These are phyloP conservation scores for Cicer judaicum DNA, from an alignment of 306 rosid species.

Conservation along the genomic window DNA sequence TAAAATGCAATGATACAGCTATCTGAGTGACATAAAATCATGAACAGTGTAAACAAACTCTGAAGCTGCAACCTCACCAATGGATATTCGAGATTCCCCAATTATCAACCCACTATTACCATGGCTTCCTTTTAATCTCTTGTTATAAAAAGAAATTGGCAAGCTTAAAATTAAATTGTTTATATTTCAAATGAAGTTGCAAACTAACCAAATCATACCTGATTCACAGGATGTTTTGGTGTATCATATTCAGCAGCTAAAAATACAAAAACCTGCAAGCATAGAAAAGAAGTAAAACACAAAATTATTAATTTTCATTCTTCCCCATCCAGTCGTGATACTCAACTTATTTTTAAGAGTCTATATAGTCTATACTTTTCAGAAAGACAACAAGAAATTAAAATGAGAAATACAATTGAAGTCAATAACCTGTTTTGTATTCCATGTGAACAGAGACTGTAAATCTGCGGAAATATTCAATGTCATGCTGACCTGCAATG, in stretches of 20 bases:
- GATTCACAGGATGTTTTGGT: constrained; percentile 80
- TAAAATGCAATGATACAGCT: constrained; percentile 24
- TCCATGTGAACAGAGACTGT: constrained; percentile 96
- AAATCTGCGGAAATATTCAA: constrained; percentile 89
- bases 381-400: background rate
- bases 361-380: constrained; percentile 15
- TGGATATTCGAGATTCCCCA: constrained; percentile 23
- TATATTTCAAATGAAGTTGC: constrained; percentile 20
- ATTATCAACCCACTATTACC: background rate
- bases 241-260: constrained; percentile 94
- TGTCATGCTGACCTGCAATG: constrained; percentile 84
- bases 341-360: background rate
- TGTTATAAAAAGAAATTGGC: background rate
- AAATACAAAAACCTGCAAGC: constrained; percentile 85
- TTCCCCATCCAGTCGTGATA: constrained; percentile 10
- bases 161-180: constrained; percentile 7
- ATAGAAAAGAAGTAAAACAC: constrained; percentile 36
- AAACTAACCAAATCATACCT: constrained; percentile 55
- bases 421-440: constrained; percentile 87
- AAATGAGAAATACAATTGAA: constrained; percentile 29
- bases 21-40: constrained; percentile 24
- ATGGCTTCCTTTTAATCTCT: constrained; percentile 25
- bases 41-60: constrained; percentile 19
- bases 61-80: background rate
- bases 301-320: constrained; percentile 2